Base-by-base conservation (phyloP, 106 monocot species). In the Phalaenopsis aphrodite region DNA sequence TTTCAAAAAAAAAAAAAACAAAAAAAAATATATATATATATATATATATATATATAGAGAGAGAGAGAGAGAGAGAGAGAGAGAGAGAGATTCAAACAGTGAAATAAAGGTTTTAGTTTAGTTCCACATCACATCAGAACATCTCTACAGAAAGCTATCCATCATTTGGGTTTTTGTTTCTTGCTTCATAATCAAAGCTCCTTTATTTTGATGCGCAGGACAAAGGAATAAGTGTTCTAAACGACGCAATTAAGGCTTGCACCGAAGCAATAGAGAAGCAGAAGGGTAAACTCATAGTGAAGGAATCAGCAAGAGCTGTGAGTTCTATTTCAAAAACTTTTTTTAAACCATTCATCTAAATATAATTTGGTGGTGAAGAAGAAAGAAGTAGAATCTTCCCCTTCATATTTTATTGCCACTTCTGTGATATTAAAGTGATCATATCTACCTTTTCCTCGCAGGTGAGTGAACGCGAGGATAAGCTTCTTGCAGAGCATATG, bases 281-380 rank as follows among this genome's bases (percentile, higher is more conserved):
- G 86, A 91, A 91, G 72, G 95, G 95, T 23, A 95, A 93, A 84
- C 88, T 95, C 42, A 3, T 85, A 38, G 82, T 95, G 65, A 95
- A 95, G 85, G 95, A 95, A 82, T 88, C 88, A 21, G 85, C 95
- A 21, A 91, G 95, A 93, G 93, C 91, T 84, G 93, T 95, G 74
- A 95, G 95, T 86, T 66, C 12, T 3, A 15, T 15, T 10, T 0
- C 9, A 21, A n/a, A 65, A 65, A 45, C 73, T 79, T 75, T 36
- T 47, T 75, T 15, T 47, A 12, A 52, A 52, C 52, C 14, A 52
- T 10, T 52, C 52, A 10, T 52, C 52, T 52, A 12, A 52, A 52
- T 52, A 52, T 52, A 12, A 52, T 52, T 52, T 12, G 52, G 52
- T 12, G 52, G 52, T 52, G 12, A 52, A 52, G 12, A 3, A 52